phyloP scores from a whole-genome alignment of 163 green algal genomes.

The Volvox carteri region DNA sequence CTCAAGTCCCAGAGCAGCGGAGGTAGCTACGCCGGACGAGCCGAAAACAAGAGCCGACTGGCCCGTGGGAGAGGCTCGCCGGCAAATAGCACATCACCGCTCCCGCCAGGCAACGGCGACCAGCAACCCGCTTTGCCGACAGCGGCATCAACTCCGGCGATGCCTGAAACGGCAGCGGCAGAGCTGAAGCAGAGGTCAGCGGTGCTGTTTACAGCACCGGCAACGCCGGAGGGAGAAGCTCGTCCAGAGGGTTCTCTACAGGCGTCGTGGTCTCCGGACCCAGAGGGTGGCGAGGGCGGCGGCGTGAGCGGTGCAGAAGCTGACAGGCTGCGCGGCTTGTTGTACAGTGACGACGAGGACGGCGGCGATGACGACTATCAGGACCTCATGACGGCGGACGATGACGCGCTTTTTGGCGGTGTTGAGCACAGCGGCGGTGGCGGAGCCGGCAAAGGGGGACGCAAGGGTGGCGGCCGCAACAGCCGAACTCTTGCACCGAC shows the following conservation, averaged over 20 bases:
- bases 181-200: neutral
- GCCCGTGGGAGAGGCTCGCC: neutral
- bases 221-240: too few relatives aligned
- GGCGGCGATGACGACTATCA: slow-evolving; percentile 30
- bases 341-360: slow-evolving; percentile 27
- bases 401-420: slow-evolving; percentile 32
- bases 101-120: neutral
- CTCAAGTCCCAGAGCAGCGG: slow-evolving; percentile 2
- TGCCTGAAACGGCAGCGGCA: neutral
- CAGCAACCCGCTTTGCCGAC: neutral
- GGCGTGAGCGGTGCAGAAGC: neutral
- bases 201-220: too few relatives aligned
- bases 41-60: neutral
- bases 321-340: neutral
- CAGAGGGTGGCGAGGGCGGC: neutral
- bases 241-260: neutral
- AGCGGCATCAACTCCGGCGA: too few relatives aligned
- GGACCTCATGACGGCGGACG: slow-evolving; percentile 51
- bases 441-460: neutral
- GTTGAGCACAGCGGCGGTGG: neutral
- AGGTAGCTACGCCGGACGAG: neutral
- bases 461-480: neutral
- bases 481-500: neutral
- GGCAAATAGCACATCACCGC: neutral
- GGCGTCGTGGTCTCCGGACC: neutral